Base-by-base conservation (phyloP, 768 basidiomycete species). In the Psilocybe cubensis region DNA sequence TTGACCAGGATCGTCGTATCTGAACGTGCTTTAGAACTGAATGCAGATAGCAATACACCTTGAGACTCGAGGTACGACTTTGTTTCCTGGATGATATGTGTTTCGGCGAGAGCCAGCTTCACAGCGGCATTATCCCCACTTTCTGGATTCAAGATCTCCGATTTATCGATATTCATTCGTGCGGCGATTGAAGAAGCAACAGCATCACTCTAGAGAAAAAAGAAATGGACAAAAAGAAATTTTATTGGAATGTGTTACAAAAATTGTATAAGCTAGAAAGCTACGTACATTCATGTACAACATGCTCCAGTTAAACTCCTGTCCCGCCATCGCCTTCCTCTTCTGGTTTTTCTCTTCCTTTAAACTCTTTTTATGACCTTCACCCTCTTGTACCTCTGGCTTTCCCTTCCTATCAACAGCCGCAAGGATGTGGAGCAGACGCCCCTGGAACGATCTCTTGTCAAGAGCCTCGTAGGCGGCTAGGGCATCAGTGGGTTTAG, bases 241-340 rank as follows among this genome's bases (percentile, higher is more conserved):
- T 62, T 44, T 41, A 33, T 54, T 51, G 31, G 43, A 18, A 25
- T 29, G 20, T 43, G 42, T 20, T 48, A 10, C 9, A 20, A 61
- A 68, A 68, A 57, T 57, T 57, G 7, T 64, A 27, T 59, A 12
- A 38, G n/a, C 28, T 47, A 43, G 49, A 54, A n/a, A 38, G 56
- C 60, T 52, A 88, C 93, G 73, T 77, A 97, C 96, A 79, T 98
- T 98, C 93, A 98, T 95, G 68, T 95, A 98, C 55, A 98, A 70
- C 82, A 94, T 90, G 51, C 88, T 86, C 94, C 94, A 96, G 70
- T 93, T 94, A 68, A 95, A 94, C 55, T 89, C 90, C 60, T 87
- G 87, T 28, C 88, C 88, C 14, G 90, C 87, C 29, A 68, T 74
- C 10, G 83, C 77, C 70, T 88, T 94, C 56, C 85, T 79, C 66